These are phyloP conservation scores for Xylaria acuta DNA, from an alignment of 495 filamentous ascomycete species.

Conservation along the genomic window DNA sequence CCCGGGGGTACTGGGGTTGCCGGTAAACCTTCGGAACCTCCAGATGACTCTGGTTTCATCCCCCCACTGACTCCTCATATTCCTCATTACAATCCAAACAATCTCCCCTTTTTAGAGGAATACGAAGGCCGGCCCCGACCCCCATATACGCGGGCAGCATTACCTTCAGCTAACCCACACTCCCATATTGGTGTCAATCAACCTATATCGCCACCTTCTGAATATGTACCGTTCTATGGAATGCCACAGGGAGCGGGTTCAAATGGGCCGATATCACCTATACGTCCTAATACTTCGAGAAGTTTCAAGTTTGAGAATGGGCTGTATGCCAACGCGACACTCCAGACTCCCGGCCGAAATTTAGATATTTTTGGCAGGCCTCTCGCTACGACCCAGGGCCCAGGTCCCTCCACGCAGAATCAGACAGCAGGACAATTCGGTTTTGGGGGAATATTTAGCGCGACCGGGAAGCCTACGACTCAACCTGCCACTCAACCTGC, in stretches of 20 bases:
- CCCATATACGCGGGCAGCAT: conserved; percentile 22
- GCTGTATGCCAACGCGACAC: conserved; percentile 39
- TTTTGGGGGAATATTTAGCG: no score
- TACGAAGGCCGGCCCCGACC: not conserved
- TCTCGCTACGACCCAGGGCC: not conserved
- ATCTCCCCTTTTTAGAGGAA: conserved; percentile 8
- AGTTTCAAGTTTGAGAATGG: conserved; percentile 47
- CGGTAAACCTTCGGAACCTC: not conserved
- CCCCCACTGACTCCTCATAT: conserved; percentile 1
- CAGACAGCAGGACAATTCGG: not conserved
- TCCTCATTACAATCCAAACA: conserved; percentile 5
- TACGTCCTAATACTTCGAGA: conserved; percentile 33
- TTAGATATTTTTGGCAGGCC: not conserved
- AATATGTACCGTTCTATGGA: conserved; percentile 30
- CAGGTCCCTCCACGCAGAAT: not conserved
- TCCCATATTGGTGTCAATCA: conserved; percentile 15
- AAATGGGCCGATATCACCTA: conserved; percentile 16
- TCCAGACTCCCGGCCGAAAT: conserved; percentile 33
- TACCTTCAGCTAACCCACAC: conserved; percentile 29
- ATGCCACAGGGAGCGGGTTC: conserved; percentile 30
- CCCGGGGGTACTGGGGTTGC: not conserved
- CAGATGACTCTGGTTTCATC: conserved; percentile 10
- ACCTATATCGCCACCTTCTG: conserved; percentile 15
- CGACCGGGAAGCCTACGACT: not conserved
- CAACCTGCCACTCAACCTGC: no score